A percentile compares a stretch with the other conserved stretches of the same genome.
These are phyloP conservation scores for Otatea glauca DNA, from an alignment of 176 grass and related monocot genomes.

Conservation along the genomic window DNA sequence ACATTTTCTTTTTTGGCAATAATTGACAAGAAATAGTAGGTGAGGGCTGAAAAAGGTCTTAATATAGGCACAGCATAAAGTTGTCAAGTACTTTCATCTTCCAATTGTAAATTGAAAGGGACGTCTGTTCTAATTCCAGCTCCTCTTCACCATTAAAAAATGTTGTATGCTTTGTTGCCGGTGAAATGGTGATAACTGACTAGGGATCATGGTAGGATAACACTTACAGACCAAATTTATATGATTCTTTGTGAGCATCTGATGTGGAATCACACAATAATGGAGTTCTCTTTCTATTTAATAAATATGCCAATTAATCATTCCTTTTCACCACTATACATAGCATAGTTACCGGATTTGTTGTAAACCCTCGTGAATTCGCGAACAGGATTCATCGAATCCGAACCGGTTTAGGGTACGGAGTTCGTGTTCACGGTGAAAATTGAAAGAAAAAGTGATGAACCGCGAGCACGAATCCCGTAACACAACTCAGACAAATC, in stretches of 20 bases:
- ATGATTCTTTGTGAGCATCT: conserved; percentile 34
- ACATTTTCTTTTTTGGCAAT: conserved; percentile 44
- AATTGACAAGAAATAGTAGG: conserved; percentile 49
- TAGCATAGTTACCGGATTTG: not conserved
- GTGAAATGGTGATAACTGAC: conserved; percentile 38
- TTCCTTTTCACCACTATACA: not conserved
- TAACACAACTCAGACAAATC: too few species aligned
- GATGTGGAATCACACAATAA: conserved; percentile 52
- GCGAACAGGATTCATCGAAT: too few species aligned
- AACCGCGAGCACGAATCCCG: too few species aligned
- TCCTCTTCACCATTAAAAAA: conserved; percentile 22
- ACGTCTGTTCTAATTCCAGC: conserved; percentile 32
- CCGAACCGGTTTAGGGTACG: too few species aligned
- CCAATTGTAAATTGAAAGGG: conserved; percentile 36
- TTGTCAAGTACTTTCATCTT: conserved; percentile 25
- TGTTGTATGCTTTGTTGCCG: not conserved
- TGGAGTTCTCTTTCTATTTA: conserved; percentile 34
- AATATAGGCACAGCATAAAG: conserved; percentile 45
- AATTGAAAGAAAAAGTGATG: too few species aligned
- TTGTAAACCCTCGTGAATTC: too few species aligned
- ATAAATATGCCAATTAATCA: not conserved
- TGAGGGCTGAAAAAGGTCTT: conserved; percentile 29
- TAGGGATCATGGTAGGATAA: conserved; percentile 22
- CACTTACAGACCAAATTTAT: conserved; percentile 32
- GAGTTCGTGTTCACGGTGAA: too few species aligned